Percentiles rank a stretch among this genome's conserved stretches.
Evolutionary conservation across 495 filamentous ascomycete genomes (phyloP).

Genomic region (Penicillium mononematosum): DNA sequence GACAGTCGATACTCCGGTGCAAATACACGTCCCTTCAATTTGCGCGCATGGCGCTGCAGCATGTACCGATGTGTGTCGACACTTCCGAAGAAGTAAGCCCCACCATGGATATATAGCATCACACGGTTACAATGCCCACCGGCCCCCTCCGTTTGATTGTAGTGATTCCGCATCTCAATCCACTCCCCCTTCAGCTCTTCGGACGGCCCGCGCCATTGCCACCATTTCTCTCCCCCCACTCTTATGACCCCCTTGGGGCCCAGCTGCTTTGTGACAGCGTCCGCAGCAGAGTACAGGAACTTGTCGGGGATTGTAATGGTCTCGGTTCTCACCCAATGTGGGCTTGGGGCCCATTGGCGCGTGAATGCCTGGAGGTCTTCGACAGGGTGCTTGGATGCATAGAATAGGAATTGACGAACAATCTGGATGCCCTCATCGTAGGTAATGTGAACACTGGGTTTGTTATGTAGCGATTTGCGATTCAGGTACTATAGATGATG

Average conservation of each 20-base stretch:
- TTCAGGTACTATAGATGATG: conserved; percentile 67
- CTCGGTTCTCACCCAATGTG: conserved; percentile 82
- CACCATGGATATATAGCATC: conserved; percentile 92
- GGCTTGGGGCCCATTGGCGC: conserved; percentile 81
- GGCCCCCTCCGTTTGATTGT: conserved; percentile 63
- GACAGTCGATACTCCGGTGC: conserved; percentile 86
- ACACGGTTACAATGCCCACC: conserved; percentile 62
- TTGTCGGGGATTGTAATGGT: conserved; percentile 65
- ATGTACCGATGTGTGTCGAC: conserved; percentile 95
- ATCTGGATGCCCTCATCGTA: conserved; percentile 93
- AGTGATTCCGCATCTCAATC: conserved; percentile 91
- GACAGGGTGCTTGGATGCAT: conserved; percentile 81
- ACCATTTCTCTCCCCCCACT: conserved; percentile 85
- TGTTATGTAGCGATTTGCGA: conserved; percentile 67
- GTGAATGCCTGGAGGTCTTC: conserved; percentile 93
- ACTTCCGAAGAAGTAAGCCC: conserved; percentile 83
- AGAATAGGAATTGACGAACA: conserved; percentile 77
- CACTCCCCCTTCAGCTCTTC: conserved; percentile 76
- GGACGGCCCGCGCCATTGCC: conserved; percentile 78
- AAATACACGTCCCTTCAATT: conserved; percentile 84
- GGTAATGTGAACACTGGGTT: conserved; percentile 81
- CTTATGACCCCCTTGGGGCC: conserved; percentile 69
- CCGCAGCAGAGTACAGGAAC: conserved; percentile 60
- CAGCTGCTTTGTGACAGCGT: conserved; percentile 63
- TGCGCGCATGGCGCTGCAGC: conserved; percentile 91